phyloP scores from a whole-genome alignment of 2,329 filamentous ascomycete species.

The Boeremia lycopersici region DNA sequence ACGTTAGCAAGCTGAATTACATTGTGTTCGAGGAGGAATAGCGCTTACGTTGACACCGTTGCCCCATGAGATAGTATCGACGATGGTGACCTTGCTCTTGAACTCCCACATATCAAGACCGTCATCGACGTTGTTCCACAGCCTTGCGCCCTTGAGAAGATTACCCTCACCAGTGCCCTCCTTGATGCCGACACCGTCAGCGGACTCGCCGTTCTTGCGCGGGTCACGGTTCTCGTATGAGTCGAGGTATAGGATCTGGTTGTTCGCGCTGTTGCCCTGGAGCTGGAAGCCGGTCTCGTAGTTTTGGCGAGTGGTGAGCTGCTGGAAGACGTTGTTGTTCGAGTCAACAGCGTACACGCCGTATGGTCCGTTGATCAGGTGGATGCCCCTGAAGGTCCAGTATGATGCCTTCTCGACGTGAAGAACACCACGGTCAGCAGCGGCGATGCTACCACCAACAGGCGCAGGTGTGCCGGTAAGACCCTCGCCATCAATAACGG shows the following conservation, averaged over 20 bases:
- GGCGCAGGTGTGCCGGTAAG: conserved; percentile 50
- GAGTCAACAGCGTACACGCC: conserved; percentile 46
- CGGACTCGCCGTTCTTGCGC: conserved; percentile 59
- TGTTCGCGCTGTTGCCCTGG: conserved; percentile 38
- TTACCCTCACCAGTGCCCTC: conserved; percentile 56
- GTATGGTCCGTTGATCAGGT: conserved; percentile 48
- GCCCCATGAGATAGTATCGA: conserved; percentile 55
- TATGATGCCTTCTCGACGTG: conserved; percentile 55
- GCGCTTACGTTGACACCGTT: conserved; percentile 50
- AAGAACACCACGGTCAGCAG: conserved; percentile 54
- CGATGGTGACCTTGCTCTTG: conserved; percentile 51
- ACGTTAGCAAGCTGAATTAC: neutral
- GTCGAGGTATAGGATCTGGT: conserved; percentile 33
- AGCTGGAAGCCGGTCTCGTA: conserved; percentile 51
- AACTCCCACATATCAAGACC: conserved; percentile 56
- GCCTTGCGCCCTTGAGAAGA: conserved; percentile 51
- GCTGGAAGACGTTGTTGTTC: conserved; percentile 47
- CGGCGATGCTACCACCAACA: conserved; percentile 49
- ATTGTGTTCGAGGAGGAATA: neutral
- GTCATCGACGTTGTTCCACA: conserved; percentile 60
- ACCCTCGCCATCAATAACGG: conserved; percentile 55
- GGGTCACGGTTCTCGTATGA: conserved; percentile 42
- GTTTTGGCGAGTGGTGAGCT: conserved; percentile 48
- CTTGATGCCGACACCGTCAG: conserved; percentile 58
- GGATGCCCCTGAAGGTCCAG: conserved; percentile 54